Evolutionary conservation across 768 basidiomycete genomes (phyloP).

Genomic region (Nevesoporus exiguus): DNA sequence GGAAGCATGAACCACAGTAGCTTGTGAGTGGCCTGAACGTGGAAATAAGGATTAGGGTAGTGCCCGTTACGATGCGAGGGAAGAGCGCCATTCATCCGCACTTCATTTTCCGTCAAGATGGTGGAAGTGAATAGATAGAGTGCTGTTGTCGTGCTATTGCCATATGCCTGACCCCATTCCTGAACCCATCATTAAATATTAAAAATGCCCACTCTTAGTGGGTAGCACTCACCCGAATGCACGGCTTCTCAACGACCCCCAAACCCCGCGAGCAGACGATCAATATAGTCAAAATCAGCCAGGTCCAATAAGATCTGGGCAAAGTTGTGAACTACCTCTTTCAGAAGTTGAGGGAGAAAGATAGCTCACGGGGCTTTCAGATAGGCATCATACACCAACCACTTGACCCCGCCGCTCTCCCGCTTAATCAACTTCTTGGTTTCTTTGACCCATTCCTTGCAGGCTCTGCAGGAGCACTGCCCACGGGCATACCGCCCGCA

Average conservation of each 20-base stretch:
- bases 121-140: slow-evolving; percentile 20
- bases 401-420: slow-evolving; percentile 79
- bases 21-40: slow-evolving; percentile 13
- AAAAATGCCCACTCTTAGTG: not conserved
- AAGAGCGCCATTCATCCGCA: slow-evolving; percentile 23
- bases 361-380: slow-evolving; percentile 58
- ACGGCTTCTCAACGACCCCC: slow-evolving; percentile 30
- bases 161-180: slow-evolving; percentile 32
- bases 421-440: slow-evolving; percentile 76
- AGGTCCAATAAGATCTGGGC: slow-evolving; percentile 32
- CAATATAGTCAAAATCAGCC: slow-evolving; percentile 20
- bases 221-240: slow-evolving; percentile 24
- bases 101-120: slow-evolving; percentile 29
- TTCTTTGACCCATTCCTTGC: slow-evolving; percentile 41
- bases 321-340: not conserved
- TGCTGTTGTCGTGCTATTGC: not conserved
- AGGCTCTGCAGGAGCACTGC: not conserved
- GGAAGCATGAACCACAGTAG: slow-evolving; percentile 34
- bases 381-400: slow-evolving; percentile 66
- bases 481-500: slow-evolving; percentile 11
- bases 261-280: slow-evolving; percentile 24
- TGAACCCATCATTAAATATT: slow-evolving; percentile 4
- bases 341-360: not conserved
- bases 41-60: slow-evolving; percentile 14
- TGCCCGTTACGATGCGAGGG: slow-evolving; percentile 17